phyloP scores from a whole-genome alignment of 2,329 filamentous ascomycete genomes.

The Diaporthe longicolla region DNA sequence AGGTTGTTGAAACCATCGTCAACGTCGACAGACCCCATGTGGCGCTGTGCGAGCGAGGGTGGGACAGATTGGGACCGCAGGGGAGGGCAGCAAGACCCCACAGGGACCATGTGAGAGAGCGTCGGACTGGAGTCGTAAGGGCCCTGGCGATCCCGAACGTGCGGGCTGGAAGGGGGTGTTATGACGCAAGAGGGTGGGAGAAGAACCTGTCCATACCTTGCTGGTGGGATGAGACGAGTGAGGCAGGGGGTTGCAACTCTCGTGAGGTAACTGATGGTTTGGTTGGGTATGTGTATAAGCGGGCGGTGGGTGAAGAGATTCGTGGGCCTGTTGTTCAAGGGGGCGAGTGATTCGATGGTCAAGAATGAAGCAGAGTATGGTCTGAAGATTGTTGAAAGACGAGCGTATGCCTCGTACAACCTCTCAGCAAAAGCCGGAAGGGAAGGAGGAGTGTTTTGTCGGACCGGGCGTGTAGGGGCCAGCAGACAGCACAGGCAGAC shows the following conservation, averaged over 20 bases:
- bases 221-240: neutral
- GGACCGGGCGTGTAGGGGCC: neutral
- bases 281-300: neutral
- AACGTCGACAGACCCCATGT: neutral
- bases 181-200: slow-evolving; percentile 20
- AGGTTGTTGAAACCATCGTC: neutral
- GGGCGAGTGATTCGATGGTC: no score
- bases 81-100: slow-evolving; percentile 4
- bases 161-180: slow-evolving; percentile 10
- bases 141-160: slow-evolving; percentile 17
- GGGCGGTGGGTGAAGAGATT: neutral
- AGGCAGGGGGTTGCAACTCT: neutral
- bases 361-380: neutral
- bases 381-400: neutral
- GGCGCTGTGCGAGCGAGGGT: slow-evolving; percentile 1
- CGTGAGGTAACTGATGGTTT: neutral
- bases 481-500: neutral
- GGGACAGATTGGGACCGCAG: neutral
- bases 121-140: neutral
- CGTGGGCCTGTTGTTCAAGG: neutral
- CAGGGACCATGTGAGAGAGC: slow-evolving; percentile 1
- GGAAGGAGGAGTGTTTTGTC: slow-evolving; percentile 28
- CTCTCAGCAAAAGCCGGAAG: neutral
- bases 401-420: neutral
- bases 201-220: slow-evolving; percentile 11